Conservation (phyloP, 176 grass and related monocot species). For the Puccinellia tenuiflora region DNA sequence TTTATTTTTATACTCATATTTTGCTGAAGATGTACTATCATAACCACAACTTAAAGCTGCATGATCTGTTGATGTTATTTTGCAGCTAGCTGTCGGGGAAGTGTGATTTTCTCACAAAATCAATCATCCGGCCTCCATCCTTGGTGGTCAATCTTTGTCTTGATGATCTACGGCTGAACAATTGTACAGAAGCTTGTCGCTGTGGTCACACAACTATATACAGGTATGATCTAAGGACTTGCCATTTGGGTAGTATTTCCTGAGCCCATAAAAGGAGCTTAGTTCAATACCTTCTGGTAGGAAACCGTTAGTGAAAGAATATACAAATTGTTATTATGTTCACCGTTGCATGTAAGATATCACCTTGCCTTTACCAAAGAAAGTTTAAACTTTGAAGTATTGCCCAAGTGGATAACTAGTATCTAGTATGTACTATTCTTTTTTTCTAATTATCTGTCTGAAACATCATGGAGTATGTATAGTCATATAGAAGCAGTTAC, state of each 20-base stretch:
- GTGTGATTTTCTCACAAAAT: slow-evolving; percentile 19
- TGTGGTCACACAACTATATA: neutral
- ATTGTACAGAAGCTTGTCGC: neutral
- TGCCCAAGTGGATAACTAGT: too few relatives aligned
- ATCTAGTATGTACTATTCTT: neutral
- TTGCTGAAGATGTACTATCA: neutral
- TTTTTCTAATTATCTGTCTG: neutral
- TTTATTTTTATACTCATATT: neutral
- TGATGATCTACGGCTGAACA: neutral
- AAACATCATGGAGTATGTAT: neutral
- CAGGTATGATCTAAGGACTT: slow-evolving; percentile 20
- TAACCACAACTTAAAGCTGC: neutral
- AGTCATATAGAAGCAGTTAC: neutral
- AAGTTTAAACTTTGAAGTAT: too few relatives aligned
- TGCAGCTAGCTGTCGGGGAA: slow-evolving; percentile 52
- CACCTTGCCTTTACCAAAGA: too few relatives aligned
- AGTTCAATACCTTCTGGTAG: too few relatives aligned
- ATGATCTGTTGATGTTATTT: slow-evolving; percentile 2
- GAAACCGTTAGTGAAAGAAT: neutral
- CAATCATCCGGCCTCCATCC: neutral
- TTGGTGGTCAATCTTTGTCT: neutral
- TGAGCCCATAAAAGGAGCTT: too few relatives aligned
- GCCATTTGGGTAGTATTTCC: too few relatives aligned
- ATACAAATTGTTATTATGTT: neutral
- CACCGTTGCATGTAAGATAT: too few relatives aligned